phyloP scores from a whole-genome alignment of 768 basidiomycete species.

The Boletus vermiculosoides region DNA sequence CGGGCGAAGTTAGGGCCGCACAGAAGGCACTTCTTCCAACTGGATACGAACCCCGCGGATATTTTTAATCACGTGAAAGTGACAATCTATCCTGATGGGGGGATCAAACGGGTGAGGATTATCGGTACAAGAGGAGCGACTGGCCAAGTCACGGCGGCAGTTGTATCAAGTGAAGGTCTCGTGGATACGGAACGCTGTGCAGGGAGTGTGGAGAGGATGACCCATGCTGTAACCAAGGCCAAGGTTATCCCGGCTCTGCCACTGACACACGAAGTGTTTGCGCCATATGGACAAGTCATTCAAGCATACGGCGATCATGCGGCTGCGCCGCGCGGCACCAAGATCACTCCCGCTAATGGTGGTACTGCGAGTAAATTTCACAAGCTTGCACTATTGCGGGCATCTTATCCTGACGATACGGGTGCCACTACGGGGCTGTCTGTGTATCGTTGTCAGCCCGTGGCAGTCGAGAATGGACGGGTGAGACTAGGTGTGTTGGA shows the following conservation, averaged over 20 bases:
- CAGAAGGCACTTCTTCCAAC: constrained; percentile 84
- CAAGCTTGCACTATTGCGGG: constrained; percentile 71
- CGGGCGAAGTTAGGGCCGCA: constrained; percentile 85
- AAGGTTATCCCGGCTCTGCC: constrained; percentile 55
- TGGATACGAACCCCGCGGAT: constrained; percentile 58
- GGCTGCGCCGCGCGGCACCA: constrained; percentile 64
- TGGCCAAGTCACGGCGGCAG: constrained; percentile 5
- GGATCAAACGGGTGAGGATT: constrained; percentile 88
- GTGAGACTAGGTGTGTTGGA: constrained; percentile 76
- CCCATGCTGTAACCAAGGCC: constrained; percentile 12
- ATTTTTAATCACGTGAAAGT: constrained; percentile 82
- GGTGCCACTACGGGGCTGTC: constrained; percentile 71
- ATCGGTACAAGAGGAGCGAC: constrained; percentile 55
- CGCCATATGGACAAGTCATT: constrained; percentile 86
- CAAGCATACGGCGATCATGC: constrained; percentile 76
- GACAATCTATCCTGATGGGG: constrained; percentile 93
- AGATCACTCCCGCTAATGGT: constrained; percentile 80
- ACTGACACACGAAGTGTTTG: constrained; percentile 83
- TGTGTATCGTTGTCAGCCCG: constrained; percentile 77
- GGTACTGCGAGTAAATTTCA: constrained; percentile 94
- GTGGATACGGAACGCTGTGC: constrained; percentile 2
- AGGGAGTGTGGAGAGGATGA: neutral
- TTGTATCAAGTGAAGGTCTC: constrained; percentile 5
- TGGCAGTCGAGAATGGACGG: constrained; percentile 42
- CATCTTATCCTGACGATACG: constrained; percentile 58